Evolutionary conservation across 768 basidiomycete species (phyloP), one percentile per base, ranked within the genome.

Genomic region (Kwoniella sp.): DNA sequence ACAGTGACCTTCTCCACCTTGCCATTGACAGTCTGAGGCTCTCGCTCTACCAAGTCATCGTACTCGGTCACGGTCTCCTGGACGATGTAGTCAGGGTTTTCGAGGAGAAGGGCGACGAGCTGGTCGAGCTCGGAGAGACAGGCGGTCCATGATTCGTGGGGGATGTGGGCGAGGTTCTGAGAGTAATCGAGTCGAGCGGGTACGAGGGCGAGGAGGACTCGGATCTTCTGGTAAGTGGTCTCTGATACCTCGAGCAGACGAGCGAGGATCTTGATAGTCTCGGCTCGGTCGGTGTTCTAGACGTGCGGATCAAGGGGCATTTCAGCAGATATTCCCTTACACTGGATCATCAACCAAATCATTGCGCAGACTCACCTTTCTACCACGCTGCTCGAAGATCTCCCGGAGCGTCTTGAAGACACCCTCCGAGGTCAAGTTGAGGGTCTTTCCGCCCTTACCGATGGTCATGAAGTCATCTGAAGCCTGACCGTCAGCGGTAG

Each of bases 171-270:
- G 8, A 81, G 72, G 89, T 84, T 61, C 89, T 86, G 23, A 89
- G 91, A 25, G 84, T 96, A 98, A 83, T 99, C 96, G 79, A 98
- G 96, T 50, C 93, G 90, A 9, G 93, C 91, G 2, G 94, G 93
- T 73, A 98, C 87, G 60, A 98, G 86, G 17, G 93, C 90, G 57
- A 99, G 87, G 34, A 98, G 87, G 31, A 99, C 92, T 60, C 96
- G 90, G 66, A 99, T 93, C 70, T 88, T 88, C 77, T 95, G 92
- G 81, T 99, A 99, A 0, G 91, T 83, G 4, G 93, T 95, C 13
- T 85, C 86, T 5, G 93, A 88, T 15, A 94, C 90, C 73, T 89
- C 88, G 12, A 95, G 84, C 13, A 97, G 85, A 73, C 89, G 88
- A 76, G 93, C 90, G 20, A 98, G 85, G 58, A 92, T 91, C 65